A percentile compares a stretch with the other conserved stretches of the same genome.
Evolutionary conservation across 306 rosid genomes (phyloP).

Genomic region (Notholithocarpus densiflorus): DNA sequence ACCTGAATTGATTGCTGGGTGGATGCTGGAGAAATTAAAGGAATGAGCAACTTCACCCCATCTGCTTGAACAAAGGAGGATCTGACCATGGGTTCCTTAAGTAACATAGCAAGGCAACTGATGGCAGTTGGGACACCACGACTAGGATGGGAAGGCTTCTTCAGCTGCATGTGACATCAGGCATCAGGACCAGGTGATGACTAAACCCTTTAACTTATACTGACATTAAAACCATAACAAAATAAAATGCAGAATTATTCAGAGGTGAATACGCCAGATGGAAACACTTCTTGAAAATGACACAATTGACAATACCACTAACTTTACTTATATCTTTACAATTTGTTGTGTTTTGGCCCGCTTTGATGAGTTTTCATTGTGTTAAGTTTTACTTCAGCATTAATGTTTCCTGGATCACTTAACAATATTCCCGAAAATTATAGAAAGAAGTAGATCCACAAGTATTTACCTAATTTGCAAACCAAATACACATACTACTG

Average conservation of each 20-base stretch:
- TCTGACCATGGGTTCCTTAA: constrained; percentile 88
- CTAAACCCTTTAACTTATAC: neutral
- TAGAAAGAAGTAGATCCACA: no score
- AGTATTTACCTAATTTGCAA: no score
- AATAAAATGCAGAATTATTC: neutral
- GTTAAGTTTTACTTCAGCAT: no score
- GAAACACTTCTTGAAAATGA: neutral
- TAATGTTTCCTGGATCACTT: no score
- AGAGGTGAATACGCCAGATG: neutral
- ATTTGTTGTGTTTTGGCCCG: neutral
- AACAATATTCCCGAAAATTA: no score
- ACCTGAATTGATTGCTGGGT: constrained; percentile 98
- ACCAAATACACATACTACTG: no score
- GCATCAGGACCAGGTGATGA: neutral
- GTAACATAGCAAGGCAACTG: constrained; percentile 79
- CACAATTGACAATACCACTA: neutral
- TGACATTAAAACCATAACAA: neutral
- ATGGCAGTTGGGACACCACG: constrained; percentile 77
- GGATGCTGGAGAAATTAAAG: constrained; percentile 91
- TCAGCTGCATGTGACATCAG: constrained; percentile 53
- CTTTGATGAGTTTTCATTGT: neutral
- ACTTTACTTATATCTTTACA: neutral
- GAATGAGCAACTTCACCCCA: constrained; percentile 89
- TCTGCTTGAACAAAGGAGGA: constrained; percentile 85
- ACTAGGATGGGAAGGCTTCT: constrained; percentile 84